Conservation (phyloP, 2,329 filamentous ascomycete species). For the Trichoderma koningiopsis region DNA sequence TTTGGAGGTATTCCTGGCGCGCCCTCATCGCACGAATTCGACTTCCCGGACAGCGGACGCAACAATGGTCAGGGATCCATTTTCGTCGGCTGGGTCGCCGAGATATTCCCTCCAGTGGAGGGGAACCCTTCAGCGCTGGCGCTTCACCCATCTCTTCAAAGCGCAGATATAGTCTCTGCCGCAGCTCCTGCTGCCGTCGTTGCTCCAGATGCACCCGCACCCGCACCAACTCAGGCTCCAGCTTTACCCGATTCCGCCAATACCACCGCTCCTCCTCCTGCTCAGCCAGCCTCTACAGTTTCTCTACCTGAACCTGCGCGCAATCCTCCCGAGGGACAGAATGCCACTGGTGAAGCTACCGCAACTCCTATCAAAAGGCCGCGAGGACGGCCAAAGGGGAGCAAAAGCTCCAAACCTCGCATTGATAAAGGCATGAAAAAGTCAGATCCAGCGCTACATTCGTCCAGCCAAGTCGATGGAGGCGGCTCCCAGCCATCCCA, state of each 20-base stretch:
- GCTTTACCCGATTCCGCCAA: not conserved
- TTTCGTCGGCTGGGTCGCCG: slow-evolving; percentile 63
- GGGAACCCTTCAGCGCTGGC: slow-evolving; percentile 22
- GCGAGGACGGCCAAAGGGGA: slow-evolving; percentile 60
- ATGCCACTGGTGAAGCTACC: not conserved
- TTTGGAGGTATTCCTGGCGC: slow-evolving; percentile 63
- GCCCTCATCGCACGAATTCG: slow-evolving; percentile 52
- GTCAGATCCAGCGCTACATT: slow-evolving; percentile 28
- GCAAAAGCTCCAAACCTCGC: slow-evolving; percentile 41
- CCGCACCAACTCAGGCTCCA: not conserved
- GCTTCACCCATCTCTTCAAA: slow-evolving; percentile 18
- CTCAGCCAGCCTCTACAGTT: not conserved
- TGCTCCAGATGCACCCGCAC: not conserved
- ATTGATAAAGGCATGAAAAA: slow-evolving; percentile 59
- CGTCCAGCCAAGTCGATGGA: slow-evolving; percentile 7
- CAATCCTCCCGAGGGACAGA: not conserved
- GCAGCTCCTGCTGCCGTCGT: not conserved
- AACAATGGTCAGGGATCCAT: slow-evolving; percentile 59
- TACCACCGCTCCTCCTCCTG: slow-evolving; percentile 3
- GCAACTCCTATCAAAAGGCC: slow-evolving; percentile 43
- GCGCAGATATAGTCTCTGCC: not conserved
- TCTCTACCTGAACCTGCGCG: not conserved
- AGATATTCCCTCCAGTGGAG: slow-evolving; percentile 59
- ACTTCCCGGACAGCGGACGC: slow-evolving; percentile 58
- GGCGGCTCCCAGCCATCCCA: slow-evolving; percentile 6